A percentile compares a stretch with the other conserved stretches of the same genome.
These are phyloP conservation scores for Trichoderma afroharzianum DNA, from an alignment of 2,329 filamentous ascomycete genomes.

Conservation along the genomic window DNA sequence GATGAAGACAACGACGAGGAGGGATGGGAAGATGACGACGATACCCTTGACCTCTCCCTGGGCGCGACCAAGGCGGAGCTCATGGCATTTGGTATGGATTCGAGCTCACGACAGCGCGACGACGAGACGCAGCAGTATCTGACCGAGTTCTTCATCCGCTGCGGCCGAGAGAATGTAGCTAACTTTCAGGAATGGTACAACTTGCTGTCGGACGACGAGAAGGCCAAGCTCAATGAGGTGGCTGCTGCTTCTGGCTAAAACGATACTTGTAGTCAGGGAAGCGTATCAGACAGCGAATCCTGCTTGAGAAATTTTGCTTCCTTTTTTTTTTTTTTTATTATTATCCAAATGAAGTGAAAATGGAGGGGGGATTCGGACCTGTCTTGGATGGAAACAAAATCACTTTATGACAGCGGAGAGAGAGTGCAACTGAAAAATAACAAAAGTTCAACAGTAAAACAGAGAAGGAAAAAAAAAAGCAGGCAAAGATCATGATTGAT, in stretches of 20 bases:
- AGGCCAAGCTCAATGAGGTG: conserved; percentile 53
- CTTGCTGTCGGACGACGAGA: conserved; percentile 53
- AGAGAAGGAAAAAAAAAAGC: neutral
- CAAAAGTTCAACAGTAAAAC: neutral
- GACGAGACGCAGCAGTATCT: conserved; percentile 88
- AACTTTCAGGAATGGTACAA: conserved; percentile 56
- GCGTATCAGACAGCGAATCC: neutral
- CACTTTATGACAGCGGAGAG: neutral
- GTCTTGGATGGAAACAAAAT: neutral
- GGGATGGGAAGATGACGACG: conserved; percentile 84
- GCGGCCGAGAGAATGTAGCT: conserved; percentile 53
- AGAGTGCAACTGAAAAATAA: neutral
- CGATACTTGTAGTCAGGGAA: neutral
- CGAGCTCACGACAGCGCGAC: conserved; percentile 64
- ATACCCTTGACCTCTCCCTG: conserved; percentile 71
- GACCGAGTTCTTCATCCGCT: conserved; percentile 70
- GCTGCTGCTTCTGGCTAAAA: conserved; percentile 36
- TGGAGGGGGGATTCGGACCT: neutral
- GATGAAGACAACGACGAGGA: conserved; percentile 72
- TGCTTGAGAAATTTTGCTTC: no score
- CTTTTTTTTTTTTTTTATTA: neutral
- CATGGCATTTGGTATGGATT: conserved; percentile 69
- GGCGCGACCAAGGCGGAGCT: conserved; percentile 68
- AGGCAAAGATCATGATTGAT: neutral
- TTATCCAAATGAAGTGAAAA: neutral